Evolutionary conservation across 2,329 filamentous ascomycete species (phyloP), one percentile per base, ranked within the genome.

Genomic region (Colletotrichum sublineola): DNA sequence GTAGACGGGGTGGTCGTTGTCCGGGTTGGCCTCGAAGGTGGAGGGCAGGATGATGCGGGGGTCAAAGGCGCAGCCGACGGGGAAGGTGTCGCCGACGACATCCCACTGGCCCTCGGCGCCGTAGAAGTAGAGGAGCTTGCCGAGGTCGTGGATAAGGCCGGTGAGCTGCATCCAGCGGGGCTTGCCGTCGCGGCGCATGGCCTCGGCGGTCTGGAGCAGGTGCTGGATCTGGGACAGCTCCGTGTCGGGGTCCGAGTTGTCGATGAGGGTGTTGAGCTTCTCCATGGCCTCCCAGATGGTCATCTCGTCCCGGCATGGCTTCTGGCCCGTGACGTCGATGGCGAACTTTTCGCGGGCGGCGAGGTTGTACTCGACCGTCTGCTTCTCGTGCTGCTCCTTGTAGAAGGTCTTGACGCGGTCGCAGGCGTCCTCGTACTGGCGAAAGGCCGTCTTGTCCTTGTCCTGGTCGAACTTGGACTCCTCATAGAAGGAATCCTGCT

Each of bases 251-350:
- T 97, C 95, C 29, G 92, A 95, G 83, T 97, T 93, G 83, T 97
- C 95, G 81, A 97, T 93, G 64, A 97, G 88, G 0, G 93, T 94
- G 87, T 97, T 94, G 79, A 97, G 91, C 83, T 94, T 95, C 88
- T 97, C 94, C 84, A 97, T 96, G 29, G 95, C 95, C 81, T 97
- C 87, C 95, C 94, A 97, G 80, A 97, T 88, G 74, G 91, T 92
- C 93, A 97, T 94, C 81, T 93, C 88, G 20, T 92, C 90, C 66
- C 86, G 84, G 52, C 78, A 78, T 24, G 93, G 90, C 1, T 88
- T 88, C 81, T 91, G 75, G 60, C 63, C 85, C 84, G 94, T 94
- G 67, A 88, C 84, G 76, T 92, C 71, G 61, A 75, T 73, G 70
- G 70, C 73, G 77, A 84, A 84, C 60, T 81, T 81, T 77, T 79